phyloP scores from a whole-genome alignment of 202 grass and related monocot genomes.

The Zoysia matrella region DNA sequence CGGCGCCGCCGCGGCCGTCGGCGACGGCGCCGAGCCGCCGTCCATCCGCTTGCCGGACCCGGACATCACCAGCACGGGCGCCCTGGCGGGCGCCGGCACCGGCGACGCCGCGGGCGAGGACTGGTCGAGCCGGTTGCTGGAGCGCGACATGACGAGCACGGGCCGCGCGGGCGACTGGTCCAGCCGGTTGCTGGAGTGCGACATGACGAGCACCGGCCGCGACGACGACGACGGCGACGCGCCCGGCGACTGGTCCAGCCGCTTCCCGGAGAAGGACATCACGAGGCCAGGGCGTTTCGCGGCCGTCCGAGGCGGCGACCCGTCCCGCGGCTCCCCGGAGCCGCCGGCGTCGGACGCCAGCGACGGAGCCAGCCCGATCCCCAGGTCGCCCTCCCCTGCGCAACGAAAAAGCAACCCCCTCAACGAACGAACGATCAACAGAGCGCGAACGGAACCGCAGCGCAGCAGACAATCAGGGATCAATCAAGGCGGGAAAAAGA shows the following conservation, averaged over 20 bases:
- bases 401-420: background rate
- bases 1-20: slow-evolving; percentile 49
- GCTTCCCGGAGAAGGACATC: slow-evolving; percentile 72
- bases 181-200: slow-evolving; percentile 65
- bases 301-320: slow-evolving; percentile 21
- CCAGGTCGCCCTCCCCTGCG: slow-evolving; percentile 61
- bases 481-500: background rate
- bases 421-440: slow-evolving; percentile 10
- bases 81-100: background rate
- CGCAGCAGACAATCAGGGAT: background rate
- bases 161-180: slow-evolving; percentile 53
- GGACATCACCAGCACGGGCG: slow-evolving; percentile 52
- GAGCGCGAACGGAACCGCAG: background rate
- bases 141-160: slow-evolving; percentile 61
- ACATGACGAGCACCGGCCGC: slow-evolving; percentile 48
- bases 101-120: slow-evolving; percentile 29
- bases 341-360: slow-evolving; percentile 19
- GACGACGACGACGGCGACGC: slow-evolving; percentile 40
- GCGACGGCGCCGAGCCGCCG: slow-evolving; percentile 33
- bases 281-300: slow-evolving; percentile 55
- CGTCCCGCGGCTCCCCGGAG: slow-evolving; percentile 36
- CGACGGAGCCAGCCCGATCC: slow-evolving; percentile 53
- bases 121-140: slow-evolving; percentile 63
- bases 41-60: slow-evolving; percentile 62
- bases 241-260: slow-evolving; percentile 66